phyloP scores from a whole-genome alignment of 106 monocot species.

The Gastrodia elata region DNA sequence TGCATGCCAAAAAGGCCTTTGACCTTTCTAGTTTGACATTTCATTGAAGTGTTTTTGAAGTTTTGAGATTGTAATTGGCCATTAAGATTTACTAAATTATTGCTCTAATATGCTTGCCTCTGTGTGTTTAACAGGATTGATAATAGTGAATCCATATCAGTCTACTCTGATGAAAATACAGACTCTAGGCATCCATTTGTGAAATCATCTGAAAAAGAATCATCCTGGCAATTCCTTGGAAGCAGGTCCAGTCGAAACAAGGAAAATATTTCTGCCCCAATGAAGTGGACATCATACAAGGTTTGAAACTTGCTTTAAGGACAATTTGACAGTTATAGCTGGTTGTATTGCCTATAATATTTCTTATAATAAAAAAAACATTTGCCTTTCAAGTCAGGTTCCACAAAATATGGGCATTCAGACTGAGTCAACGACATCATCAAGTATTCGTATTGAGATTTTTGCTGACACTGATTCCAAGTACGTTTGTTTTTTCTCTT shows the following conservation, averaged over 20 bases:
- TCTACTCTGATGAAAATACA: slow-evolving; percentile 56
- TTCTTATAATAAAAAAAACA: neutral
- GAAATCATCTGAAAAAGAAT: slow-evolving; percentile 28
- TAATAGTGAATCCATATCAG: slow-evolving; percentile 34
- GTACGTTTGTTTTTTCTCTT: slow-evolving; percentile 31
- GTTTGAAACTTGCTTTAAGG: slow-evolving; percentile 17
- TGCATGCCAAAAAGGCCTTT: too few relatives aligned
- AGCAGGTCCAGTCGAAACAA: slow-evolving; percentile 63
- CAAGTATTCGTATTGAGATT: slow-evolving; percentile 51
- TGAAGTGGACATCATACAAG: slow-evolving; percentile 77
- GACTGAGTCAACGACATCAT: slow-evolving; percentile 14
- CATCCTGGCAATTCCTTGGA: slow-evolving; percentile 55
- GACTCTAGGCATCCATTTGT: slow-evolving; percentile 14
- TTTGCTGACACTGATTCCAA: slow-evolving; percentile 60
- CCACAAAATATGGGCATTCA: slow-evolving; percentile 42
- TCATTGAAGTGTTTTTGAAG: neutral
- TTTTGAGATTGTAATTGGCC: neutral
- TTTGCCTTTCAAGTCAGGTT: slow-evolving; percentile 31
- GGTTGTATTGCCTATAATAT: neutral
- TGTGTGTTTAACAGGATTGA: slow-evolving; percentile 34
- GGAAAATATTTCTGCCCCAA: slow-evolving; percentile 61
- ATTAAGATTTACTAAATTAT: neutral
- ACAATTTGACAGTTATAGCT: neutral
- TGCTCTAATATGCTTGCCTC: neutral
- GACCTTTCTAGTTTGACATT: slow-evolving; percentile 2